phyloP scores from a whole-genome alignment of 2,329 filamentous ascomycete species.

The Dothideomycetes sp. region DNA sequence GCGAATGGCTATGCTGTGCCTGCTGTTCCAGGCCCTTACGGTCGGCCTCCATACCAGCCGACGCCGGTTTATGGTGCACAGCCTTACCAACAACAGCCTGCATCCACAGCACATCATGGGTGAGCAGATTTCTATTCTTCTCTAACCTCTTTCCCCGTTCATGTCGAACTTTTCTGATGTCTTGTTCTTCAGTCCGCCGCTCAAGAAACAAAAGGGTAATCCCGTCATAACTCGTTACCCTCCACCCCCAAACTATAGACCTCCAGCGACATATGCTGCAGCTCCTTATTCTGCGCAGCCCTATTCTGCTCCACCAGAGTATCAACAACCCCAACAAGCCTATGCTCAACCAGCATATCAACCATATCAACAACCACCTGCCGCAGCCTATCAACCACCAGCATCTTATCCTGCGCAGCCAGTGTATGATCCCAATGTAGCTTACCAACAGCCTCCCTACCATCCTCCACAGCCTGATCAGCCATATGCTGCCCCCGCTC shows the following conservation, averaged over 20 bases:
- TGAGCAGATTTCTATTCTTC: slow-evolving; percentile 1
- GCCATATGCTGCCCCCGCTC: not conserved
- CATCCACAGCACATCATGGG: slow-evolving; percentile 4
- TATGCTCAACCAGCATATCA: slow-evolving; percentile 16
- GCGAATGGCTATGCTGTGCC: slow-evolving; percentile 2
- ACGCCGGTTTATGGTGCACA: slow-evolving; percentile 17
- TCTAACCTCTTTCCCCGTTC: not conserved
- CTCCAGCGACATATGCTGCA: slow-evolving; percentile 6
- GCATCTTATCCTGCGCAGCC: slow-evolving; percentile 7
- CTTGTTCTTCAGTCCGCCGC: slow-evolving; percentile 24
- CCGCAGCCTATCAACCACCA: slow-evolving; percentile 1
- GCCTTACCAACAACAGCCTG: slow-evolving; percentile 20
- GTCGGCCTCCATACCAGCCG: slow-evolving; percentile 24
- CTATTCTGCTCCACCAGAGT: slow-evolving; percentile 2
- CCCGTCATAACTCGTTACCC: slow-evolving; percentile 42
- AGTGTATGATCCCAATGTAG: slow-evolving; percentile 8
- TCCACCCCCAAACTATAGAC: slow-evolving; percentile 31
- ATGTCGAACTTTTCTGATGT: slow-evolving; percentile 4
- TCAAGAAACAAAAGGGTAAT: slow-evolving; percentile 37
- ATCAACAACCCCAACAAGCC: slow-evolving; percentile 4
- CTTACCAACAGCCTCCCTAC: slow-evolving; percentile 16
- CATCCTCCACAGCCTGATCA: not conserved
- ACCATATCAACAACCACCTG: slow-evolving; percentile 19
- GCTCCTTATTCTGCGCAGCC: slow-evolving; percentile 6
- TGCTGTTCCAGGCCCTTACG: slow-evolving; percentile 10